Evolutionary conservation across 495 filamentous ascomycete genomes (phyloP), one percentile per base, ranked within the genome.

Genomic region (Daldinia decipiens): DNA sequence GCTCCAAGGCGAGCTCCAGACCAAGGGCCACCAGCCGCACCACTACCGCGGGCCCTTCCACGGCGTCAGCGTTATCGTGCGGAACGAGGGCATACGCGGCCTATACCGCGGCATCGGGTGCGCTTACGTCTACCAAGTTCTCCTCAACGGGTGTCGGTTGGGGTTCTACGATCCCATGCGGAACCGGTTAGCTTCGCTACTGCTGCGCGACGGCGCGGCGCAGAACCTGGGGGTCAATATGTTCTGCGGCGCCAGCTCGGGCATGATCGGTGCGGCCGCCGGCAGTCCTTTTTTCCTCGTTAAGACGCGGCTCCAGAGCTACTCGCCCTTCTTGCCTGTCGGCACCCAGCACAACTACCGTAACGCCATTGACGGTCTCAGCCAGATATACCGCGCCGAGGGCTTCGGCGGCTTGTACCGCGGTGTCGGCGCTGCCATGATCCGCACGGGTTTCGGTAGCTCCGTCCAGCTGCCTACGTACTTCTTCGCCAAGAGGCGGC

Each of bases 111-210:
- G 95, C 47, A 87, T 99, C 62, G 92, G 92, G 6, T 93, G 90
- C 76, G 95, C 96, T 66, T 99, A 98, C 83, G 87, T 97, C 75
- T 99, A 99, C 83, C 96, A 99, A 81, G 91, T 97, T 67, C 86
- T 95, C 59, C 89, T 99, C 59, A 99, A 99, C 76, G 95, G 95
- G 66, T 98, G 94, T 82, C 93, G 95, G 26, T 83, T 99, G 12
- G 95, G 95, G 39, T 97, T 99, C 85, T 99, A 99, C 84, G 95
- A 99, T 80, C 95, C 95, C 1, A 87, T 98, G 75, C 92, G 95
- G 67, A 80, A 84, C 15, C 81, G 81, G 21, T 60, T 96, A 40
- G 91, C 93, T 13, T 72, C 70, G 6, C 71, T 85, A 36, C 74
- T 97, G 45, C 92, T 92, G 81, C 83, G 85, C 59, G 92, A 98